Evolutionary conservation across 495 filamentous ascomycete species (phyloP), one percentile per base, ranked within the genome.

Genomic region (Cetradonia linearis): DNA sequence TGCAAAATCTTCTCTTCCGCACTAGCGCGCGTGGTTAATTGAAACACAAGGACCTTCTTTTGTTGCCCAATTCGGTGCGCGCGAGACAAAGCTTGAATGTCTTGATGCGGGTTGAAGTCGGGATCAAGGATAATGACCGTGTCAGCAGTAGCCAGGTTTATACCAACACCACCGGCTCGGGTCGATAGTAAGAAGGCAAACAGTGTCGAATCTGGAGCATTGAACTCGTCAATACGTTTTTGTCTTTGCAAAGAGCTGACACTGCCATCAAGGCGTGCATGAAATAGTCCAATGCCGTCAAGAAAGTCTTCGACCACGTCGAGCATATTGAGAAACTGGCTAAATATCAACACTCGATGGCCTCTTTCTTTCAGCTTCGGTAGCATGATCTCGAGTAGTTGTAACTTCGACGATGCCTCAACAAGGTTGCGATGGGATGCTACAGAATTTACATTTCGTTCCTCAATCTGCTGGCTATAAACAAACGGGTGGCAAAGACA

Each of bases 61-160:
- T 88, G 86, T 70, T 99, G 93, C 0, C 93, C 93, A 58, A 99
- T 96, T 34, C 93, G 83, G 70, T 99, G 93, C 27, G 92, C 94
- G 62, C 93, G 85, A 9, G 90, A 95, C 6, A 97, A 73, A 0
- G 93, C 93, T 71, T 99, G 93, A 63, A 97, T 89, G 67, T 99
- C 93, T 70, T 97, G 93, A 66, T 97, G 93, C 0, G 93, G 93
- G 64, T 99, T 99, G 75, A 95, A 97, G 67, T 99, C 93, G 0
- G 93, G 94, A 67, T 99, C 93, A 64, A 96, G 84, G 53, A 99
- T 96, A 57, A 99, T 96, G 62, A 99, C 93, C 0, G 94, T 99
- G 67, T 99, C 93, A 3, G 93, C 93, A 33, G 89, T 95, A 0
- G 94, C 93, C 50, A 99, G 81, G 67, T 99, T 99, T 74, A 99